Base-by-base conservation (phyloP, 176 grass and related monocot genomes). In the Thalia dealbata region DNA sequence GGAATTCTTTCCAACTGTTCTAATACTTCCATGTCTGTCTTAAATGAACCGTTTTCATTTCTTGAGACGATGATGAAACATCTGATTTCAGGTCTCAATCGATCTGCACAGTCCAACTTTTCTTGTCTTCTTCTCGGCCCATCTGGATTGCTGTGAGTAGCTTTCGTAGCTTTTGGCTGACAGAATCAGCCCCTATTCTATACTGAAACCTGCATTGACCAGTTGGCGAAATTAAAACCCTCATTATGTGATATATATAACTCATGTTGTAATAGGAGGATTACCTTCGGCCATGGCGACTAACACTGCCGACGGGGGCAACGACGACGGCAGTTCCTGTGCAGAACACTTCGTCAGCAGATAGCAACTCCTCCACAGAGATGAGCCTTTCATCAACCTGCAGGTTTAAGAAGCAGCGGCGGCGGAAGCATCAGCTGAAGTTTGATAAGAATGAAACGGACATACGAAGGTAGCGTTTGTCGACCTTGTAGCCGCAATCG, bases 321-420 rank as follows among this genome's bases (percentile, higher is more conserved):
- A 92, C 78, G 42, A 90, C 93, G 11, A 97, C 89, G 2, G 93
- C 93, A 19, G 93, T 97, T 73, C 93, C 93, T 15, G 93, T 97
- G 81, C 93, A 92, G 70, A 97, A 97, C 8, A 97, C 89, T 76
- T 97, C 93, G 41, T 97, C 89, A 6, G 89, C 93, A 10, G 26
- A 50, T 16, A 81, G 25, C 15, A 97, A 70, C 63, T 97, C 89
- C 1, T 92, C 85, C n/a, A 97, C 64, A 24, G 82, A 77, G 9
- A 97, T 87, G 0, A 88, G 82, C 11, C 82, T 79, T 73, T 97
- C 93, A 22, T 92, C 81, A 29, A 92, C 84, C 92, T 96, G 77
- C 32, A 1, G 32, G 32, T 38, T 38, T 38, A 38, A 44, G 14
- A 35, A 52, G 2, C 10, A 59, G 23, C 2, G 62, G 29, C 15